Evolutionary conservation across 768 basidiomycete species (phyloP).

Genomic region (Mycena albidolilacea): DNA sequence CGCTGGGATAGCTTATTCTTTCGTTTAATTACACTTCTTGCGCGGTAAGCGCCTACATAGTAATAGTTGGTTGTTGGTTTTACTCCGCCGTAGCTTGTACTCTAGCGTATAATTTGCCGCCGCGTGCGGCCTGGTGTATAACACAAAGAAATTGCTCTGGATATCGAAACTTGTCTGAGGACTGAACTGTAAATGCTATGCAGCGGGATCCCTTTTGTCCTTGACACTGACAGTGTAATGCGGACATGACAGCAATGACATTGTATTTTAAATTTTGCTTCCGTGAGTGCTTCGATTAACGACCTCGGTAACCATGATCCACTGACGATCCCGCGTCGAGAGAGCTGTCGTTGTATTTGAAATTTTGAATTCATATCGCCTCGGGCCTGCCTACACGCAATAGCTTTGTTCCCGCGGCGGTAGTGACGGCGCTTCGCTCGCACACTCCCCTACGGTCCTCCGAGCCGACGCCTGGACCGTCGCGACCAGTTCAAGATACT

Average conservation of each 20-base stretch:
- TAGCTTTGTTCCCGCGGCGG: too few species aligned
- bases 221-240: too few species aligned
- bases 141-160: conserved; percentile 15
- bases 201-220: too few species aligned
- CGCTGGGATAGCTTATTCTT: conserved; percentile 25
- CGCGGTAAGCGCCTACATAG: background rate
- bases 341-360: too few species aligned
- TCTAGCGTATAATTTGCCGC: conserved; percentile 33
- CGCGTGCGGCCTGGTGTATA: conserved; percentile 35
- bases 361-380: too few species aligned
- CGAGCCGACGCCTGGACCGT: too few species aligned
- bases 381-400: too few species aligned
- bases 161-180: background rate
- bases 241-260: too few species aligned
- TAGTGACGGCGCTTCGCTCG: too few species aligned
- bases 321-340: background rate
- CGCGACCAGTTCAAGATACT: too few species aligned
- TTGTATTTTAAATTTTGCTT: background rate
- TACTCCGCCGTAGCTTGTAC: background rate
- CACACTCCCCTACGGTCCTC: too few species aligned
- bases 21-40: conserved; percentile 6
- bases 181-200: too few species aligned
- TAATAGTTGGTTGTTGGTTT: conserved; percentile 15
- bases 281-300: background rate
- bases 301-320: background rate